phyloP scores from a whole-genome alignment of 495 filamentous ascomycete genomes.

The Umbilicaria muhlenbergii region DNA sequence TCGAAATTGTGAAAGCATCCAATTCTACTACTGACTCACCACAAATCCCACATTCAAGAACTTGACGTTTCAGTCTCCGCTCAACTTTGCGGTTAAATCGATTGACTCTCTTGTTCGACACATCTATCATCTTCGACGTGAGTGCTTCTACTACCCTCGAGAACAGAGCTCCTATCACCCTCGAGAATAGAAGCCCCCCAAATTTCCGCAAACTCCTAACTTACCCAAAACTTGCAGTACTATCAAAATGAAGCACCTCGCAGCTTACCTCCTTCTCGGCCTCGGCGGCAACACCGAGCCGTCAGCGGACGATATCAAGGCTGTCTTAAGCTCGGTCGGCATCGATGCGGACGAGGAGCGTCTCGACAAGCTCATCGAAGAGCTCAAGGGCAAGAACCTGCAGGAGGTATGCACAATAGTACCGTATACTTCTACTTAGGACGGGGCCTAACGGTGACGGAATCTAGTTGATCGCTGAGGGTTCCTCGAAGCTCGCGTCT shows the following conservation, averaged over 20 bases:
- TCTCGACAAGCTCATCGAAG: conserved; percentile 65
- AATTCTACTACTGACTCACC: conserved; percentile 4
- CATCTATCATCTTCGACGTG: not conserved
- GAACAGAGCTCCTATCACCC: not conserved
- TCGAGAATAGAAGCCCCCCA: not conserved
- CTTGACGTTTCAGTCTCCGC: conserved; percentile 81
- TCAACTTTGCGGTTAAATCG: conserved; percentile 74
- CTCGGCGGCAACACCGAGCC: conserved; percentile 87
- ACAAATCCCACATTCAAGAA: conserved; percentile 26
- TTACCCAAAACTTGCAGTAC: conserved; percentile 9
- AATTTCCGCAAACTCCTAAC: conserved; percentile 5
- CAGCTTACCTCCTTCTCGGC: conserved; percentile 92
- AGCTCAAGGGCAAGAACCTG: conserved; percentile 97
- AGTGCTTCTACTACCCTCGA: not conserved
- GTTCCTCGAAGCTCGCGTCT: conserved; percentile 86
- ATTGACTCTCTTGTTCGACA: conserved; percentile 77
- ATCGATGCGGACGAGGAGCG: conserved; percentile 89
- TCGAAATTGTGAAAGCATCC: not conserved
- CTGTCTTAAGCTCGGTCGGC: conserved; percentile 82
- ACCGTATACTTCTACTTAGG: not conserved
- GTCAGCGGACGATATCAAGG: conserved; percentile 76
- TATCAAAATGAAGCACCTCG: conserved; percentile 98
- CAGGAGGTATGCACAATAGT: conserved; percentile 51
- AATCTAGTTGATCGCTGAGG: conserved; percentile 75
- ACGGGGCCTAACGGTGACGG: not conserved